Evolutionary conservation across 352 stramenopile species (phyloP), one percentile per base, ranked within the genome.

Genomic region (Phytophthora pinifolia): DNA sequence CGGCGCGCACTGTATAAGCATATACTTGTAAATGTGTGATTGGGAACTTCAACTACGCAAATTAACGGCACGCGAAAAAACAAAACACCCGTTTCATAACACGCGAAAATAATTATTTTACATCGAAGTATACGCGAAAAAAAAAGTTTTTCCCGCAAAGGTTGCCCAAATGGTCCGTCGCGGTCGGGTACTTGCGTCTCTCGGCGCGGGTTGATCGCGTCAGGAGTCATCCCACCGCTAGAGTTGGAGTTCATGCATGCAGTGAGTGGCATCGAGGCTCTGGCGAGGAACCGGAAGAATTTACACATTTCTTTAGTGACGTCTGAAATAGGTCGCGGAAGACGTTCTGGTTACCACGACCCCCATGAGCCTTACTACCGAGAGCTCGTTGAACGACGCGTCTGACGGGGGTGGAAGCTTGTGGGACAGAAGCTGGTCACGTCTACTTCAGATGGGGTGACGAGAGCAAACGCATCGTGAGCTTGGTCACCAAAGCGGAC

Each of bases 241-340:
- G 25, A 29, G 25, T 6, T 29, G 5, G 45, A 34, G 31, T 52
- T 42, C 20, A 18, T 52, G 6, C 31, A 14, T 25, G 17, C 32
- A 17, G 32, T 53, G 2, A 10, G 25, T 9, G 46, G 46, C 14
- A 43, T 43, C 12, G 46, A 35, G 8, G 33, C 32, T 3, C 17
- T 44, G 5, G 33, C 22, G 2, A 53, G 33, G 32, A 53, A 44
- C 46, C 44, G 46, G 46, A 43, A 44, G 14, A 18, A 14, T 52
- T 52, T 13, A 52, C 32, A 2, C 45, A 35, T 1, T 25, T 9
- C 13, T 52, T 52, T 20, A 13, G 32, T 22, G 18, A 52, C 14
- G 45, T 43, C 25, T 53, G 34, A 33, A 43, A 9, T 20, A 53
- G 14, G 5, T 53, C 20, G 46, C 32, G 8, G 46, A 43, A 32